These are phyloP conservation scores for Pythium folliculosum DNA, from an alignment of 352 stramenopile species.

Conservation along the genomic window DNA sequence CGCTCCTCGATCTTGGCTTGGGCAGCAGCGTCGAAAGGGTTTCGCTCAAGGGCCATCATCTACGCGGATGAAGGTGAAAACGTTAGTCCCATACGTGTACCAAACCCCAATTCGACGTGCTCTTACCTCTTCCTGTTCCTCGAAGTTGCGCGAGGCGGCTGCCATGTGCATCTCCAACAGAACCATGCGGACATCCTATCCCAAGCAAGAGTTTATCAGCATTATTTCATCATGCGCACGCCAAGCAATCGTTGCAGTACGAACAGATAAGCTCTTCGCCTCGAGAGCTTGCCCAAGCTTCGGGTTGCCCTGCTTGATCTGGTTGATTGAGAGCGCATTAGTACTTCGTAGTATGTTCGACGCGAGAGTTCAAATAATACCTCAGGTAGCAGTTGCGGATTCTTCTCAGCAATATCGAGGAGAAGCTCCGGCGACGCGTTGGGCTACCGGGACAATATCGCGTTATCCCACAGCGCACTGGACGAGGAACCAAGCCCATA, in stretches of 20 bases:
- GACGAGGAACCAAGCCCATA: background rate
- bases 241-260: constrained; percentile 7
- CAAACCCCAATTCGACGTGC: background rate
- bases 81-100: background rate
- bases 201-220: background rate
- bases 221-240: no score
- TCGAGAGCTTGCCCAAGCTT: constrained; percentile 65
- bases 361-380: constrained; percentile 24
- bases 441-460: constrained; percentile 20
- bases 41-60: constrained; percentile 57
- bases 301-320: constrained; percentile 67
- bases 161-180: constrained; percentile 88
- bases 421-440: constrained; percentile 73
- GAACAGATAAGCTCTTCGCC: constrained; percentile 68
- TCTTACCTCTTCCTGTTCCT: constrained; percentile 77
- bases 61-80: background rate
- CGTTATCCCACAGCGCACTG: background rate
- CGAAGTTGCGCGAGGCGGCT: constrained; percentile 64
- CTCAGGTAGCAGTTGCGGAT: constrained; percentile 65
- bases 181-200: constrained; percentile 78
- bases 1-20: constrained; percentile 84
- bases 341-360: no score
- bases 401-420: constrained; percentile 85
- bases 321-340: constrained; percentile 6
- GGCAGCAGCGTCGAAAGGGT: constrained; percentile 75